Conservation (phyloP, 768 basidiomycete genomes). For the Naematelia aurantialba region DNA sequence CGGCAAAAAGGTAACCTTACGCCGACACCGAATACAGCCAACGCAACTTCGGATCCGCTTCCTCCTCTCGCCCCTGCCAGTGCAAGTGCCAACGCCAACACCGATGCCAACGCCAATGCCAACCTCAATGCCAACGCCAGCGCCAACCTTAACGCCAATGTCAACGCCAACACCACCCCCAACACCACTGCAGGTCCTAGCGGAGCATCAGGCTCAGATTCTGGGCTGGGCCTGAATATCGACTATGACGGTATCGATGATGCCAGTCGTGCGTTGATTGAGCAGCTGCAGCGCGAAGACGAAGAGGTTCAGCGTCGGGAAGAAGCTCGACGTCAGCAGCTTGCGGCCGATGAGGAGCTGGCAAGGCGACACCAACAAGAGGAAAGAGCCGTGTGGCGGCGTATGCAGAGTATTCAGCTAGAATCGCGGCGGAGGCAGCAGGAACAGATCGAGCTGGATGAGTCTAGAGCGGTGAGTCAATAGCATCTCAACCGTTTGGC, state of each 20-base stretch:
- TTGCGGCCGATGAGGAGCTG: slow-evolving; percentile 40
- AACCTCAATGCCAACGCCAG: too few relatives aligned
- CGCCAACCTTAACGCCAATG: too few relatives aligned
- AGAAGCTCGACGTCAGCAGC: slow-evolving; percentile 32
- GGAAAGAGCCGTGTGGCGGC: slow-evolving; percentile 48
- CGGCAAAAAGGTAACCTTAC: background rate
- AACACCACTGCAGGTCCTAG: slow-evolving; percentile 23
- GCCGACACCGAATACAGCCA: background rate
- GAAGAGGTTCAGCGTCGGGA: slow-evolving; percentile 31
- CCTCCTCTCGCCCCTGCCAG: too few relatives aligned
- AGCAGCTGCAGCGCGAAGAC: slow-evolving; percentile 42
- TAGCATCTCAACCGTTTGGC: background rate
- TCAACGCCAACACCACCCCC: too few relatives aligned
- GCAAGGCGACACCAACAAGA: slow-evolving; percentile 48
- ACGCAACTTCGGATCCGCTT: too few relatives aligned
- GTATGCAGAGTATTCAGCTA: slow-evolving; percentile 32
- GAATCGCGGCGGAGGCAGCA: slow-evolving; percentile 31
- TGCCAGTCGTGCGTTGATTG: slow-evolving; percentile 36
- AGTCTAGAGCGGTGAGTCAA: slow-evolving; percentile 36
- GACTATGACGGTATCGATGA: slow-evolving; percentile 33
- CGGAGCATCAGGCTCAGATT: slow-evolving; percentile 6
- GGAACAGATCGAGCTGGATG: slow-evolving; percentile 45
- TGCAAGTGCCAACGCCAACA: too few relatives aligned
- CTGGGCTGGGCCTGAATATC: slow-evolving; percentile 25
- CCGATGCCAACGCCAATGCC: too few relatives aligned